A percentile compares a stretch with the other conserved stretches of the same genome.
Conservation (phyloP, 225 moss, liverwort and hornwort genomes). For the Pseudisothecium myosuroides region DNA sequence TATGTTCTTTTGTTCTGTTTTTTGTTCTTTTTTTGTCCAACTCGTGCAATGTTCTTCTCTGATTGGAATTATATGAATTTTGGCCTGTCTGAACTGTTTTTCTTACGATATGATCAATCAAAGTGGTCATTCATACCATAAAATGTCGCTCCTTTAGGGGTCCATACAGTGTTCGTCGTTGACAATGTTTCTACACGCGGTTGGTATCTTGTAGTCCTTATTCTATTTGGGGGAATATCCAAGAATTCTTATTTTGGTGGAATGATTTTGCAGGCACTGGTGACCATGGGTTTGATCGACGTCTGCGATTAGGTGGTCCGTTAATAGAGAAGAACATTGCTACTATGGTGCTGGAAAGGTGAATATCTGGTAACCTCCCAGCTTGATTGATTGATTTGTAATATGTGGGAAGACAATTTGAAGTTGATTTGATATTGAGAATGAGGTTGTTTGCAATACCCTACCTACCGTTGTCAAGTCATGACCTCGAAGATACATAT, state of each 20-base stretch:
- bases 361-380: background rate
- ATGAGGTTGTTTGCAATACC: background rate
- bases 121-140: background rate
- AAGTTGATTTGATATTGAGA: background rate
- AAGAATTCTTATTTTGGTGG: background rate
- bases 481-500: background rate
- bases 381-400: background rate
- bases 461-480: background rate
- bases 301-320: constrained; percentile 76
- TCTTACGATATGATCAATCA: background rate
- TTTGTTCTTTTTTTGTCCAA: background rate
- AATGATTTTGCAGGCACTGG: constrained; percentile 62
- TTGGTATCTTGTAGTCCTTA: background rate
- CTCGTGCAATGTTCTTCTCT: background rate
- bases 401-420: background rate
- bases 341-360: constrained; percentile 92
- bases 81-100: background rate
- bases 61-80: background rate
- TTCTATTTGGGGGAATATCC: background rate
- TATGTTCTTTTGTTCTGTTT: too few species aligned
- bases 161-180: background rate
- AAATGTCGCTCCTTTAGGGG: background rate
- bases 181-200: background rate
- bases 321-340: constrained; percentile 84
- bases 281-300: constrained; percentile 89